Evolutionary conservation across 116 monocot species (phyloP), one percentile per base, ranked within the genome.

Genomic region (Zostera marina): DNA sequence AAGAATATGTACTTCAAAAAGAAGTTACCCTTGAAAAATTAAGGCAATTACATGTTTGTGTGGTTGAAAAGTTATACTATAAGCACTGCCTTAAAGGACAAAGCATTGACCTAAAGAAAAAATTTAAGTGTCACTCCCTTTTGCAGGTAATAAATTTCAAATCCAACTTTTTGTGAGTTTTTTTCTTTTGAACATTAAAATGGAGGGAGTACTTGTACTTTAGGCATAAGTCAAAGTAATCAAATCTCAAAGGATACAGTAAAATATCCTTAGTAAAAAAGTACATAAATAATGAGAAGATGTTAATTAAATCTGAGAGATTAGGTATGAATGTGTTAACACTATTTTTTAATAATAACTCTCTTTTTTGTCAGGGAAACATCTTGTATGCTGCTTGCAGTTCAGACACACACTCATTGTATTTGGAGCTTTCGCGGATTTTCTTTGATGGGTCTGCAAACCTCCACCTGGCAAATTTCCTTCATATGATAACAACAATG

Each of bases 401-500:
- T 9, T 61, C 80, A 11, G 78, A 96, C 77, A 60, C 70, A 11
- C 89, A 89, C 53, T 75, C 96, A 2, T 65, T 96, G 21, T 96
- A 76, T 62, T 72, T 85, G 66, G 94, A 94, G 62, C 73, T 94
- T 22, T 94, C 94, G 32, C 74, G 85, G 23, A 19, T 80, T 23
- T 85, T 96, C 63, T 82, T 85, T 70, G 59, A 74, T 64, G 96
- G 89, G 7, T 78, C 72, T 68, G 23, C 76, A 42, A 79, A 85
- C 21, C 69, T 96, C 16, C 89, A 79, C 40, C 80, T 96, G 56
- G 89, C 96, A 21, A 96, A 89, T 74, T 96, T 96, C 61, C 85
- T 96, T 48, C 96, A 89, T 68, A 96, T 96, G 96, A 53, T 85
- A 22, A 82, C 74, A 48, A 76, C 78, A 9, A 96, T 89, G 89